Evolutionary conservation across 495 filamentous ascomycete species (phyloP).

Genomic region (Tuber aestivum): DNA sequence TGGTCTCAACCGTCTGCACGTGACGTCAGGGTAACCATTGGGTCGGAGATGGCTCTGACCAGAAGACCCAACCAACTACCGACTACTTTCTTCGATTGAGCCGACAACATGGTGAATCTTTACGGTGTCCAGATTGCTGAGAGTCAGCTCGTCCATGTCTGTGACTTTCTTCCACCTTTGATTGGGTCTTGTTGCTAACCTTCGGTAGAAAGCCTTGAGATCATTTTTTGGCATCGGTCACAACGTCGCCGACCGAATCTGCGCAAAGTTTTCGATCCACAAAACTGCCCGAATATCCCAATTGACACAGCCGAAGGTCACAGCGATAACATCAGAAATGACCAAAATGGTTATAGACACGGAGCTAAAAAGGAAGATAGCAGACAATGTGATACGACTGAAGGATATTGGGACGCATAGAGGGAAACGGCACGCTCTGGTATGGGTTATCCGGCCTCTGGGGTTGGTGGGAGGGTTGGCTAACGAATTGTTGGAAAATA

Average conservation of each 20-base stretch:
- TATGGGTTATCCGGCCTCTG: constrained; percentile 12
- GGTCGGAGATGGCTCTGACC: too few relatives aligned
- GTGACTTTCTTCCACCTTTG: constrained; percentile 21
- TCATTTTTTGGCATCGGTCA: constrained; percentile 85
- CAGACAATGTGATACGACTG: constrained; percentile 78
- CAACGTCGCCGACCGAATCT: constrained; percentile 61
- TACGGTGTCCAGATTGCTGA: constrained; percentile 81
- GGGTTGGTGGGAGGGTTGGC: neutral
- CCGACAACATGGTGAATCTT: constrained; percentile 61
- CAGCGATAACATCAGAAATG: constrained; percentile 73
- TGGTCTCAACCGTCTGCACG: neutral
- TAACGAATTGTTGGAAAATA: constrained; percentile 10
- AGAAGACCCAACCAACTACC: neutral
- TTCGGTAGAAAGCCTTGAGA: constrained; percentile 67
- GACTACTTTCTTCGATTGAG: neutral
- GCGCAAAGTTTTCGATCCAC: constrained; percentile 83
- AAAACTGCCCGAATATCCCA: constrained; percentile 66
- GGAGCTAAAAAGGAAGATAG: constrained; percentile 66
- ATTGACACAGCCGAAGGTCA: constrained; percentile 63
- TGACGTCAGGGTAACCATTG: neutral
- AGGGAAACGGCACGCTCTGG: constrained; percentile 72
- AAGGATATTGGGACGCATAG: constrained; percentile 88
- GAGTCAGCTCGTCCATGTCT: constrained; percentile 69
- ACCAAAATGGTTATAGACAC: constrained; percentile 85
- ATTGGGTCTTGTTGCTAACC: neutral